Evolutionary conservation across 2,329 filamentous ascomycete genomes (phyloP), one percentile per base, ranked within the genome.

Genomic region (Teratosphaeria epicoccoides): DNA sequence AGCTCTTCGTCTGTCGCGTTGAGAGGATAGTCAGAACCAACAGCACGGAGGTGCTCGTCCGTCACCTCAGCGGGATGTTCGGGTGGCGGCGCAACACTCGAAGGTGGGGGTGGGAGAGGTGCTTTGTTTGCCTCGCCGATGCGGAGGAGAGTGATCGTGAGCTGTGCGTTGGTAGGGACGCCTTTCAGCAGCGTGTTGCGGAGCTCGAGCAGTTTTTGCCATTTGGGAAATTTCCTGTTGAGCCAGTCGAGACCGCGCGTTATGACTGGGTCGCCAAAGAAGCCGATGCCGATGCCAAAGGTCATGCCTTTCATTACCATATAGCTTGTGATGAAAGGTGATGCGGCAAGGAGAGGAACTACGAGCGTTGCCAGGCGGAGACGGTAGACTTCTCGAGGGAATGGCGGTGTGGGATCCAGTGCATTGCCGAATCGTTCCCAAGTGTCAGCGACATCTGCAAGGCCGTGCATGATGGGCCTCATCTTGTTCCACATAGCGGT

Each of bases 141-240:
- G 4, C 88, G 84, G 10, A 94, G 79, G 1, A 94, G 76, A 0
- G 88, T 94, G 24, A 94, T 72, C 0, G 87, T 83, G 17, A 94
- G 78, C 63, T 95, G 88, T 3, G 87, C 87, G 63, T 94, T 93
- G 1, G 88, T 95, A 0, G 88, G 88, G 0, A 93, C 83, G 2
- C 87, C 87, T 63, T 85, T 87, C 48, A 95, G 79, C 1, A 93
- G 66, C 0, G 85, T 88, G 57, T 88, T 88, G 54, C 84, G 78
- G 10, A 88, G 70, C 61, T 89, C 83, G 14, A 91, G 73, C 6
- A 88, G 73, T 59, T 84, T 86, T 61, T 87, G 76, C 87, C 87
- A 93, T 58, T 83, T 72, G 0, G 87, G 87, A 58, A 82, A 75
- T 44, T 73, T 74, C 12, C 69, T 71, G 66, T 87, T 83, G 24